phyloP scores from a whole-genome alignment of 331 rosid genomes.

The Acacia concinna region DNA sequence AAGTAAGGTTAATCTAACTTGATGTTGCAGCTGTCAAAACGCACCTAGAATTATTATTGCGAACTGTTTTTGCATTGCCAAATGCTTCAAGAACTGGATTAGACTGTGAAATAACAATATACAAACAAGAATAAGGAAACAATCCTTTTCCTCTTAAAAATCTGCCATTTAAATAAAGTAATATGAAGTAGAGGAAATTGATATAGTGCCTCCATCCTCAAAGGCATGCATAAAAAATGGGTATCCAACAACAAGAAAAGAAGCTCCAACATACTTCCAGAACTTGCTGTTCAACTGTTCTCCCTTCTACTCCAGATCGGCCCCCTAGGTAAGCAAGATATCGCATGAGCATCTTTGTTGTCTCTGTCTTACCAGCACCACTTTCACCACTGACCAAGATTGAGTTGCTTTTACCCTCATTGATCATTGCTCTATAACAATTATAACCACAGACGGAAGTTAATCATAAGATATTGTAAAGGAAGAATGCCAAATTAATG shows the following conservation, averaged over 20 bases:
- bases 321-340: conserved; percentile 84
- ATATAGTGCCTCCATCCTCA: not conserved
- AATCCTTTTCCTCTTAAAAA: not conserved
- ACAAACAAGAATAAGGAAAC: conserved; percentile 21
- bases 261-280: conserved; percentile 55
- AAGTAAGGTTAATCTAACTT: not conserved
- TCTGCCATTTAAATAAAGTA: not conserved
- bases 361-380: conserved; percentile 89
- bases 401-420: conserved; percentile 80
- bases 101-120: conserved; percentile 46
- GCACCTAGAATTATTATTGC: conserved; percentile 82
- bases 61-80: conserved; percentile 77
- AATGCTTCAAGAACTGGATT: conserved; percentile 85
- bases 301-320: conserved; percentile 81
- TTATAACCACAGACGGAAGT: conserved; percentile 9
- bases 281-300: conserved; percentile 85
- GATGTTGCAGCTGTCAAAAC: not conserved
- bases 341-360: conserved; percentile 81
- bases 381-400: conserved; percentile 82
- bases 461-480: not conserved
- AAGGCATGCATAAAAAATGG: not conserved
- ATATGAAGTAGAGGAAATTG: not conserved
- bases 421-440: conserved; percentile 65
- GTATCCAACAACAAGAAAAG: not conserved
- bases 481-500: not conserved